These are phyloP conservation scores for Sparassis latifolia DNA, from an alignment of 1,284 basidiomycete genomes.

Conservation along the genomic window DNA sequence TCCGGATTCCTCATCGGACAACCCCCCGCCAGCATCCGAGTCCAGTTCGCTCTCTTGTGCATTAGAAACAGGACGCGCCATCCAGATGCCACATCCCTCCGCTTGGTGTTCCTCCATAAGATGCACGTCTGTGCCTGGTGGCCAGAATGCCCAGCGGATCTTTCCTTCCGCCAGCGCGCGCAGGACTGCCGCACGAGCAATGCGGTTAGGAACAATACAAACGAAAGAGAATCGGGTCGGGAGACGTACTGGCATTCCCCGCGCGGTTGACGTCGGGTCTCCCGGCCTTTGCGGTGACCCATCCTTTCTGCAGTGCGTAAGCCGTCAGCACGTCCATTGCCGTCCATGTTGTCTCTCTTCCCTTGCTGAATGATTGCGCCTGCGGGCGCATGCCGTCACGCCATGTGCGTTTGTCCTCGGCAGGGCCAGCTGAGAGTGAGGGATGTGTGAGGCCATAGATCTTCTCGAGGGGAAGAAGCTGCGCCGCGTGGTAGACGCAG, in stretches of 20 bases:
- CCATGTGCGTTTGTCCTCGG: slow-evolving; percentile 69
- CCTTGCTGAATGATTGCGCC: slow-evolving; percentile 8
- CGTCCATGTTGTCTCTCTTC: slow-evolving; percentile 48
- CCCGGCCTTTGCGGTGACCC: slow-evolving; percentile 86
- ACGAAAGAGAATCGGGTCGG: not conserved
- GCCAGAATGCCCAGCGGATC: slow-evolving; percentile 83
- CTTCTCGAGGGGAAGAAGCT: slow-evolving; percentile 72
- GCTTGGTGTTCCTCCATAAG: slow-evolving; percentile 18
- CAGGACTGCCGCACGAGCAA: slow-evolving; percentile 46
- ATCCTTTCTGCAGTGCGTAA: slow-evolving; percentile 72
- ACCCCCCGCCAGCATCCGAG: slow-evolving; percentile 15
- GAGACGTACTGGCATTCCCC: slow-evolving; percentile 77
- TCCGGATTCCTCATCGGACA: slow-evolving; percentile 12
- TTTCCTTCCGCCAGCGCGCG: slow-evolving; percentile 73
- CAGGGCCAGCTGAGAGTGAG: slow-evolving; percentile 31
- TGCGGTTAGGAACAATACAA: not conserved
- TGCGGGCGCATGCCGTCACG: slow-evolving; percentile 39
- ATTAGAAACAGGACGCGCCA: slow-evolving; percentile 28
- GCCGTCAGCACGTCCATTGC: slow-evolving; percentile 76
- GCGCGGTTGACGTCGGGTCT: slow-evolving; percentile 84
- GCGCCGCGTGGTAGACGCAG: slow-evolving; percentile 65
- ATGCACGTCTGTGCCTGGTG: slow-evolving; percentile 40
- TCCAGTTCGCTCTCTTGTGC: not conserved
- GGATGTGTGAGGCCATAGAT: slow-evolving; percentile 60
- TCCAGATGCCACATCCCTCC: slow-evolving; percentile 50